Conservation (phyloP, 1,284 basidiomycete species). For the Jaminaea rosea region DNA sequence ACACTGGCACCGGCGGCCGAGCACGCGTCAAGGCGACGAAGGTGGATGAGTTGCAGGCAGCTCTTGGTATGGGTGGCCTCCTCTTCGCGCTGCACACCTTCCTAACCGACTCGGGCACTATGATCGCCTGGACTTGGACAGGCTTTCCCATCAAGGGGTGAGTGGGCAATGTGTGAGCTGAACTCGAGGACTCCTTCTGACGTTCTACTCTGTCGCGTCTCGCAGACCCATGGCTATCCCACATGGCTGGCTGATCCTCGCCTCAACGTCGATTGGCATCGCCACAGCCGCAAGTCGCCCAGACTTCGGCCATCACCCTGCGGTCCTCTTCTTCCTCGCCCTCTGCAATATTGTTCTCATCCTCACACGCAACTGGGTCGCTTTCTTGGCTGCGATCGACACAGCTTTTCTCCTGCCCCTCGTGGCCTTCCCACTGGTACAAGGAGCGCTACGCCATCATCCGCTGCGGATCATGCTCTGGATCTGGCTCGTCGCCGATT, state of each 20-base stretch:
- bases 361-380: constrained; percentile 58
- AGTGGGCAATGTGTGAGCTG: constrained; percentile 53
- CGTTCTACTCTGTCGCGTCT: neutral
- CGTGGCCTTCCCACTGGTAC: constrained; percentile 19
- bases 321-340: neutral
- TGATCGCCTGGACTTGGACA: constrained; percentile 84
- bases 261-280: constrained; percentile 59
- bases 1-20: constrained; percentile 57
- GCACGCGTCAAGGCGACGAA: neutral
- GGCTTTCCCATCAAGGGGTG: constrained; percentile 62
- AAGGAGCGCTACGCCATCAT: constrained; percentile 25
- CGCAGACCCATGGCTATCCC: constrained; percentile 55
- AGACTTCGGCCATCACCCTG: neutral
- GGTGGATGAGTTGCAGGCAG: constrained; percentile 6
- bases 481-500: constrained; percentile 28
- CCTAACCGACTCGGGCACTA: constrained; percentile 68
- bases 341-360: constrained; percentile 7
- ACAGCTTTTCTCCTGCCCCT: constrained; percentile 58
- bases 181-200: too few species aligned
- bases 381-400: constrained; percentile 64
- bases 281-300: constrained; percentile 6
- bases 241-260: constrained; percentile 62
- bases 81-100: constrained; percentile 58
- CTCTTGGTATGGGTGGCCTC: constrained; percentile 26
- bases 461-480: constrained; percentile 29